phyloP scores from a whole-genome alignment of 208 protist species.

The Crithidia acanthocephali region DNA sequence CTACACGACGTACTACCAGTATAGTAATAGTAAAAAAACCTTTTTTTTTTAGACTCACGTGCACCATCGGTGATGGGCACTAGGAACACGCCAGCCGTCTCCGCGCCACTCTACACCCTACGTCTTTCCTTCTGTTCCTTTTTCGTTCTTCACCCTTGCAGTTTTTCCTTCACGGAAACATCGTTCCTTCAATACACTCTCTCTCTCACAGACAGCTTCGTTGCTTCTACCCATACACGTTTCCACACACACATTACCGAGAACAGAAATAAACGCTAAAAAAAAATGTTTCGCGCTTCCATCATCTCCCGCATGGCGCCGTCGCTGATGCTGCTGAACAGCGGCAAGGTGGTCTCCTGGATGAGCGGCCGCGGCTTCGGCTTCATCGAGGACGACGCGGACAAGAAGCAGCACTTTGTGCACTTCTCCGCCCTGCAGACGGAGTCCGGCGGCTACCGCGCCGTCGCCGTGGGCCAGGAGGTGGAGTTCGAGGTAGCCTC shows the following conservation, averaged over 20 bases:
- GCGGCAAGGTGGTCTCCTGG: conserved; percentile 90
- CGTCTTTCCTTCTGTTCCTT: neutral
- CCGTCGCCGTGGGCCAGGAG: conserved; percentile 85
- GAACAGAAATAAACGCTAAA: neutral
- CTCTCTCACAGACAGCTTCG: conserved; percentile 2
- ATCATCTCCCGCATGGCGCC: conserved; percentile 58
- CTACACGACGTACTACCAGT: no score
- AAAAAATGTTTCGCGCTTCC: conserved; percentile 75
- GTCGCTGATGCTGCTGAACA: conserved; percentile 75
- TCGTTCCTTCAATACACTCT: neutral
- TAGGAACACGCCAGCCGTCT: no score
- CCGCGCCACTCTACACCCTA: neutral
- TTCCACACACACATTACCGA: neutral
- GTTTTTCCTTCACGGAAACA: neutral
- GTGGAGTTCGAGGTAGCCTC: conserved; percentile 92
- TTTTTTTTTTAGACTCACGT: no score
- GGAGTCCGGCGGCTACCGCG: conserved; percentile 87
- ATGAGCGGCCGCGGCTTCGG: conserved; percentile 90
- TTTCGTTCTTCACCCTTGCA: neutral
- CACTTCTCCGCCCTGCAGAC: conserved; percentile 92
- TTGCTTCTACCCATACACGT: conserved; percentile 2
- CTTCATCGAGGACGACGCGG: conserved; percentile 89
- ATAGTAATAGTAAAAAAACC: no score
- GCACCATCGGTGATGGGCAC: no score
- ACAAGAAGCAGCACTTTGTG: conserved; percentile 94